Percentiles rank a stretch among this genome's conserved stretches.
These are phyloP conservation scores for Pyricularia sp. DNA, from an alignment of 2,329 filamentous ascomycete genomes.

Conservation along the genomic window DNA sequence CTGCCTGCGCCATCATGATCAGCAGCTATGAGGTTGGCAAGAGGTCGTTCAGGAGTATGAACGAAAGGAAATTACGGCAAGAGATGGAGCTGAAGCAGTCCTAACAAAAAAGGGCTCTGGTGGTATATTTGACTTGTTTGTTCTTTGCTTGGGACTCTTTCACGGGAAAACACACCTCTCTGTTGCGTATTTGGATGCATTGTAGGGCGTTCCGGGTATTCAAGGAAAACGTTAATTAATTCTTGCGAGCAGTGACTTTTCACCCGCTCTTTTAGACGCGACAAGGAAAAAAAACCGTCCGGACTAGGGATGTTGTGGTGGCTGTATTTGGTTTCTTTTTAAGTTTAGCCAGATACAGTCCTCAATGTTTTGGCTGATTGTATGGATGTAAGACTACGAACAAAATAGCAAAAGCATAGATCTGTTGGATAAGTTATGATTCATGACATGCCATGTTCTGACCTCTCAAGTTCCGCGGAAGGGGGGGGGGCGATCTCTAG, in stretches of 20 bases:
- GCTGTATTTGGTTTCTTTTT: neutral
- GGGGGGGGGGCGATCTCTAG: neutral
- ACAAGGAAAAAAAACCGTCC: neutral
- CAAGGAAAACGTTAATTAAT: neutral
- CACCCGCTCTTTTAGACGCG: neutral
- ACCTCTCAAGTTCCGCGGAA: too few species aligned
- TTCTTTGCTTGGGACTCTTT: neutral
- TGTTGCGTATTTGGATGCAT: neutral
- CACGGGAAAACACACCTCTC: neutral
- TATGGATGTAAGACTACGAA: neutral
- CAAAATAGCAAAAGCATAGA: neutral
- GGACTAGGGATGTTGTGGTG: neutral
- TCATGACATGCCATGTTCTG: neutral
- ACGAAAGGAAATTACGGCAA: constrained; percentile 36
- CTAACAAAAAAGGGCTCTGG: neutral
- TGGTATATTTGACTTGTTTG: neutral
- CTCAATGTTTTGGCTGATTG: neutral
- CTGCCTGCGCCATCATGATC: constrained; percentile 98
- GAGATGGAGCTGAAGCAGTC: constrained; percentile 6
- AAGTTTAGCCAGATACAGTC: neutral
- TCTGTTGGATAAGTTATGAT: neutral
- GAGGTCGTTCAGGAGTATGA: constrained; percentile 69
- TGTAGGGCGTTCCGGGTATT: neutral
- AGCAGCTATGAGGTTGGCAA: constrained; percentile 96
- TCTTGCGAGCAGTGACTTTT: neutral